Evolutionary conservation across 2,329 filamentous ascomycete genomes (phyloP), one percentile per base, ranked within the genome.

Genomic region (Rhinocladiella similis): DNA sequence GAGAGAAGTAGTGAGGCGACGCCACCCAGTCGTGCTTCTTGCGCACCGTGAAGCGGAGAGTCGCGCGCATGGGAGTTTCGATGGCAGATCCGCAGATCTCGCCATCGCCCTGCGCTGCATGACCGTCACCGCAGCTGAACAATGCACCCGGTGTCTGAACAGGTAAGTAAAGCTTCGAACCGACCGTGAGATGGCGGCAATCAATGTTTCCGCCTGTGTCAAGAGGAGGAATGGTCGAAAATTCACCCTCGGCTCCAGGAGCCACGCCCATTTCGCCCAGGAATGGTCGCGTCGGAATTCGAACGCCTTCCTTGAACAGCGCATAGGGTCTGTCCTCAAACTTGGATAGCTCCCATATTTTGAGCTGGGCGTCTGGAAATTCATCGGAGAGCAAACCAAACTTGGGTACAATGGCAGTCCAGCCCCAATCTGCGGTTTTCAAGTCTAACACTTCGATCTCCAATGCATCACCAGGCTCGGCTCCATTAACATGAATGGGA

Each of bases 1-100:
- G 64, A 1, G 75, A 80, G 53, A 75, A 62, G 62, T 77, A 80
- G 65, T 82, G 79, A 38, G 80, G 80, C 16, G 75, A 73, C 25
- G 70, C 71, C 25, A 81, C 69, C 73, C 75, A 80, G 12, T 69
- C 64, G 61, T 73, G 77, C 48, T 72, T 70, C 65, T 79, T 80
- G 54, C 76, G 71, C 5, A 82, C 68, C 2, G 74, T 77, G 35
- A 83, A 72, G n/a, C 75, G 73, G 33, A 83, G 62, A 0, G 73
- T 75, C 0, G 79, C 80, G 55, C 69, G 74, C 69, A 81, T 77
- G 1, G 78, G 73, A 22, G 79, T 82, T 70, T 83, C 80, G 61
- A 83, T 80, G 5, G 80, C 80, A n/a, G 78, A 80, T 5, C 80
- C 79, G 60, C 79, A 82, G 19, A 82, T 76, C 61, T 82, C 80